These are phyloP conservation scores for Xylariales sp. DNA, from an alignment of 2,329 filamentous ascomycete genomes.

Conservation along the genomic window DNA sequence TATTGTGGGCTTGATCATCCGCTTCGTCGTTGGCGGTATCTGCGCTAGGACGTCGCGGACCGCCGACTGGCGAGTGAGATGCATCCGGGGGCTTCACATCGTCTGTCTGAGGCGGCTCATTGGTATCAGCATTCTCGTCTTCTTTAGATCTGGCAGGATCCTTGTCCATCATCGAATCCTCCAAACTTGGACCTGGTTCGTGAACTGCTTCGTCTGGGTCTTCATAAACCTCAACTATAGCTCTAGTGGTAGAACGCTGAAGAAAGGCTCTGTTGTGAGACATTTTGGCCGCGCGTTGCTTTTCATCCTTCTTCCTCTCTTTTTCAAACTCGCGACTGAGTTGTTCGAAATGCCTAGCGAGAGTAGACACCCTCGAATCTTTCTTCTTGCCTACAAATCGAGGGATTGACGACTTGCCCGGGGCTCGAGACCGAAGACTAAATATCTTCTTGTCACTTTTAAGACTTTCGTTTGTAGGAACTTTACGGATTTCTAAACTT, in stretches of 20 bases:
- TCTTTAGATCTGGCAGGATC: constrained; percentile 24
- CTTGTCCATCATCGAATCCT: constrained; percentile 43
- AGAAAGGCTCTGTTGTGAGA: constrained; percentile 72
- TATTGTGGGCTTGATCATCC: constrained; percentile 39
- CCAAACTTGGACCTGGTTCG: constrained; percentile 65
- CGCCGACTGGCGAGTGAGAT: constrained; percentile 21
- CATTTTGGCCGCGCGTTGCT: constrained; percentile 73
- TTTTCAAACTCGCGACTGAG: constrained; percentile 95
- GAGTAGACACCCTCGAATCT: constrained; percentile 77
- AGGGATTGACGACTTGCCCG: constrained; percentile 74
- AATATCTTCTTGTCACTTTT: constrained; percentile 68
- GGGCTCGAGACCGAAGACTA: constrained; percentile 58
- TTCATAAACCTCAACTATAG: constrained; percentile 92
- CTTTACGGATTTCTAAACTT: constrained; percentile 26
- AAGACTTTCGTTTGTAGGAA: constrained; percentile 31
- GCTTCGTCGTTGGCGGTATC: constrained; percentile 35
- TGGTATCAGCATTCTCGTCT: not conserved
- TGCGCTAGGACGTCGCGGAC: constrained; percentile 14
- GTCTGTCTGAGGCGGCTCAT: not conserved
- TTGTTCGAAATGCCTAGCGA: constrained; percentile 95
- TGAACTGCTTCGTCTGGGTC: constrained; percentile 91
- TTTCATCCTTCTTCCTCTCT: constrained; percentile 81
- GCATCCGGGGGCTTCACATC: not conserved
- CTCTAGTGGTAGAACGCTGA: constrained; percentile 87
- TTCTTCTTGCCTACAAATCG: constrained; percentile 75